These are phyloP conservation scores for Funneliformis caledonium DNA, from an alignment of 371 early-diverging fungal species.

Conservation along the genomic window DNA sequence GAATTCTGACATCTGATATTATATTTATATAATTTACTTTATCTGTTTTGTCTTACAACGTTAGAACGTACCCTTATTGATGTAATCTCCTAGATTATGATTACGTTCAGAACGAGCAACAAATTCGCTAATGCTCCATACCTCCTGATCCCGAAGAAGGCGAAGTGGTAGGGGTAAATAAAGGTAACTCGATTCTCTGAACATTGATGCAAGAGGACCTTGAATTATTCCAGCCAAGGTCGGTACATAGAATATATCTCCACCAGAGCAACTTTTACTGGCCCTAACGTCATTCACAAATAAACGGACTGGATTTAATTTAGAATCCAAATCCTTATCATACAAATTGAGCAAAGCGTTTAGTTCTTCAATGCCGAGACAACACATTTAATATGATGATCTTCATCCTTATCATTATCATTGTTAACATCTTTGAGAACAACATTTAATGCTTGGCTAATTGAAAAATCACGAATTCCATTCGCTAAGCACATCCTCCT, in stretches of 20 bases:
- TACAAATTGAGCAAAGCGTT: neutral
- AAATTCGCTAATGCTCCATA: no score
- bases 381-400: neutral
- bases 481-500: neutral
- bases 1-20: no score
- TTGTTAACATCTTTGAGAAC: neutral
- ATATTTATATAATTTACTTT: no score
- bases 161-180: neutral
- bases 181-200: neutral
- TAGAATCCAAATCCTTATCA: neutral
- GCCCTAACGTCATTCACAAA: neutral
- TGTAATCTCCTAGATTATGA: no score
- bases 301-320: neutral
- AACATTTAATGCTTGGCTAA: neutral
- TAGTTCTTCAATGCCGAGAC: neutral
- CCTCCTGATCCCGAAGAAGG: neutral
- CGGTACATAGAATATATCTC: neutral
- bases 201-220: neutral
- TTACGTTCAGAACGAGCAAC: conserved; percentile 24
- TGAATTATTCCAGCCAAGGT: conserved; percentile 4
- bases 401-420: neutral
- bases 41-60: no score
- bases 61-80: no score
- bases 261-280: neutral
- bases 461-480: neutral